Percentiles rank a stretch among this genome's conserved stretches.
Evolutionary conservation across 139 green algal genomes (phyloP).

Genomic region (Zygnema circumcarinatum): DNA sequence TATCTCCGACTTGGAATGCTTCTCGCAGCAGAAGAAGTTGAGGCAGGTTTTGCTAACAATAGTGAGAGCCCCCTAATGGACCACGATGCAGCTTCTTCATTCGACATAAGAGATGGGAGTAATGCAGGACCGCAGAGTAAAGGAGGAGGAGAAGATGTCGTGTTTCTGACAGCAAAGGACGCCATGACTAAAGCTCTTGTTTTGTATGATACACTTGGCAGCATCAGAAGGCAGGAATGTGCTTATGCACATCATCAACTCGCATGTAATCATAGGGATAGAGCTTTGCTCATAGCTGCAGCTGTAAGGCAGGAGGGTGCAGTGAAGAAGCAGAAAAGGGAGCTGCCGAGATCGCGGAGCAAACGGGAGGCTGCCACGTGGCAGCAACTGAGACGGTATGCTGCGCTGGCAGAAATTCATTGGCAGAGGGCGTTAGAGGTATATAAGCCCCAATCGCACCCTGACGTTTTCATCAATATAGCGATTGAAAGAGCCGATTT

Average conservation of each 20-base stretch:
- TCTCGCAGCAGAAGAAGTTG: conserved; percentile 17
- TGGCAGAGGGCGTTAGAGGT: conserved; percentile 42
- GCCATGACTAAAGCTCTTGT: conserved; percentile 40
- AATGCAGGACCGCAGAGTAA: neutral
- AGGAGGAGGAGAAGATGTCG: conserved; percentile 1
- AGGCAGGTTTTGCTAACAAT: neutral
- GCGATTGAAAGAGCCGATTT: conserved; percentile 36
- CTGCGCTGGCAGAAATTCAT: conserved; percentile 42
- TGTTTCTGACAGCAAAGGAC: conserved; percentile 29
- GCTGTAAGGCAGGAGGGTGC: neutral
- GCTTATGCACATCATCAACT: conserved; percentile 51
- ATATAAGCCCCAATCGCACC: conserved; percentile 33
- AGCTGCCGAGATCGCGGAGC: neutral
- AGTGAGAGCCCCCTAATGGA: neutral
- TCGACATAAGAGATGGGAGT: neutral
- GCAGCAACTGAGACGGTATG: conserved; percentile 38
- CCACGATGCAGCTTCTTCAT: neutral
- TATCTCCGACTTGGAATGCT: conserved; percentile 56
- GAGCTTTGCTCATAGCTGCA: neutral
- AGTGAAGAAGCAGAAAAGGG: neutral
- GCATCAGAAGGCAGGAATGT: conserved; percentile 14
- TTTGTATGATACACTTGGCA: conserved; percentile 44
- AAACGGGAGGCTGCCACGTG: conserved; percentile 3
- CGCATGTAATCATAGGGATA: conserved; percentile 28
- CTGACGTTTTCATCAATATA: conserved; percentile 51